These are phyloP conservation scores for Pholiota microspora DNA, from an alignment of 768 basidiomycete species.

Conservation along the genomic window DNA sequence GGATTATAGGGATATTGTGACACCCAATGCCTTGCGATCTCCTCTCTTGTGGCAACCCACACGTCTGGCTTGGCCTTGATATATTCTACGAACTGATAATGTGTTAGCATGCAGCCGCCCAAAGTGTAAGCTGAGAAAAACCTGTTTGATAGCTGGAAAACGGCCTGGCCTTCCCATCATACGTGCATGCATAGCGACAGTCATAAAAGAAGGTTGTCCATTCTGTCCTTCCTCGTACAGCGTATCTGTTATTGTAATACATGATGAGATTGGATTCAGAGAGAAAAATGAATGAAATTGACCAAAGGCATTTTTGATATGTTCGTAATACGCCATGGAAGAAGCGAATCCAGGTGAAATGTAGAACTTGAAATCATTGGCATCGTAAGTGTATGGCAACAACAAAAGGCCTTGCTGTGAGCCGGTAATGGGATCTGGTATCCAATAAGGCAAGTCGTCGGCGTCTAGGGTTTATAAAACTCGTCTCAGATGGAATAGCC, in stretches of 20 bases:
- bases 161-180: slow-evolving; percentile 15
- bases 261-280: not conserved
- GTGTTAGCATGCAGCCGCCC: no score
- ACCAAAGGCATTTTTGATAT: slow-evolving; percentile 15
- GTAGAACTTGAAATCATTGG: slow-evolving; percentile 20
- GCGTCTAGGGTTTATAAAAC: slow-evolving; percentile 7
- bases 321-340: slow-evolving; percentile 17
- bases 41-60: slow-evolving; percentile 16
- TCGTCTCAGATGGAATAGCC: not conserved
- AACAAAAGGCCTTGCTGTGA: slow-evolving; percentile 11
- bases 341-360: slow-evolving; percentile 17
- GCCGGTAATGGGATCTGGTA: slow-evolving; percentile 15
- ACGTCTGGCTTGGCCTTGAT: slow-evolving; percentile 9
- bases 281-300: not conserved
- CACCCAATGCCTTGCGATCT: slow-evolving; percentile 16
- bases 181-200: slow-evolving; percentile 16
- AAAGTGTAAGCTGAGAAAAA: no score
- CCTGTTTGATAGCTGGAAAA: slow-evolving; percentile 15
- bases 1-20: slow-evolving; percentile 14
- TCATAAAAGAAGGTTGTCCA: slow-evolving; percentile 13
- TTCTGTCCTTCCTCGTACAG: slow-evolving; percentile 16
- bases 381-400: slow-evolving; percentile 17
- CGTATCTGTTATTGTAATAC: slow-evolving; percentile 2
- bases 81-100: slow-evolving; percentile 12
- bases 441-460: slow-evolving; percentile 19